Evolutionary conservation across 140 eudicot species (phyloP), one percentile per base, ranked within the genome.

Genomic region (Ambrosia hybrid): DNA sequence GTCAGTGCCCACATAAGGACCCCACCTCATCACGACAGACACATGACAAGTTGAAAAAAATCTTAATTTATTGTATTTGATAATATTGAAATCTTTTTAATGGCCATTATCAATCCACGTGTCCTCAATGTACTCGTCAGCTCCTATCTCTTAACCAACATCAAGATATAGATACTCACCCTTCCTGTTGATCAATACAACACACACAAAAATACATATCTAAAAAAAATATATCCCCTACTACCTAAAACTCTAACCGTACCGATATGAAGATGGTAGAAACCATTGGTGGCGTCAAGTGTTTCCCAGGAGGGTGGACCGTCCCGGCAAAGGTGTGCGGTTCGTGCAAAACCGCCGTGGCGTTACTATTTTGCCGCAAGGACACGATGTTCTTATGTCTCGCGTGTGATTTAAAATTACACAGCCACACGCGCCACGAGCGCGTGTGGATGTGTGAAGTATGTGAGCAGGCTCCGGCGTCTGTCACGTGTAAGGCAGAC

Each of bases 391-490:
- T 77, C 57, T 11, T 89, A 72, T 92, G 96, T 71, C 73, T 82
- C 17, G 75, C 79, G n/a, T 89, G 96, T 65, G 96, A 89, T 62
- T 53, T 82, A 59, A 87, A 82, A 56, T 30, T 79, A 39, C 96
- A 92, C 76, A 13, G 57, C 16, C 49, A 68, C 67, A 59, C 30
- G 13, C 70, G 77, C 0, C 91, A 85, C 67, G 95, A 69, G 71
- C 90, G 96, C 12, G 92, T 89, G 26, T 86, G 92, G 92, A 72
- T 89, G 74, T 89, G 96, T 68, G 96, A 89, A 41, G 92, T 84
- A 26, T 89, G 96, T 66, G 88, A 89, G 76, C 92, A 84, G 55
- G 83, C 92, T 0, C 92, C 96, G 4, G 96, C 96, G 0, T 78
- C 78, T 33, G 85, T 86, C 80, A 86, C 89, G 5, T 89, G 96